Base-by-base conservation (phyloP, 1,139 yeast species). In the Geotrichum bryndzae region DNA sequence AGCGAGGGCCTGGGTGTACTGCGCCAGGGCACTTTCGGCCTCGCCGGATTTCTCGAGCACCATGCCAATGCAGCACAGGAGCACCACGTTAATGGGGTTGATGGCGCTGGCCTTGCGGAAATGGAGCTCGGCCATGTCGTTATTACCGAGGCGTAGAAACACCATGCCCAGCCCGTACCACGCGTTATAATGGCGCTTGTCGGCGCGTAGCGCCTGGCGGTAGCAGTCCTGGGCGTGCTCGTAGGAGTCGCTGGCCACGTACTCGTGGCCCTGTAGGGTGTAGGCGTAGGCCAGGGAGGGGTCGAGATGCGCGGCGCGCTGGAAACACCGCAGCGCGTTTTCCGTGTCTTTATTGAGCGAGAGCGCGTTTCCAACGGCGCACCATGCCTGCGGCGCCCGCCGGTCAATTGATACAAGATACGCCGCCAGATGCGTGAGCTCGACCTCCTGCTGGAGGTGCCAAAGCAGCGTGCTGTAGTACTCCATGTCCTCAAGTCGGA, bases 141-240 rank as follows among this genome's bases (percentile, higher is more conserved):
- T 85, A 69, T 90, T 92, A 2, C 97, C 98, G 60, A 91, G 77
- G 69, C 91, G 89, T 73, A 91, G 82, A 73, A 88, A 89, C 51
- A 92, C 96, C 96, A 91, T 91, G 7, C 99, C 99, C 63, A 95
- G 83, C 27, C 99, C 99, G 70, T 94, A 95, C 70, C 94, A 85
- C 0, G 99, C 98, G 75, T 94, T 94, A 74, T 92, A 94, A 73
- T 91, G 97, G 63, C 94, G 81, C 57, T 87, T 81, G 70, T 94
- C 96, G 54, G 86, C 81, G 22, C 88, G 77, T 55, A 94, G 80
- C 10, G 97, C 95, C 65, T 82, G 79, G 51, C 97, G 77, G 79
- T 91, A 95, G 66, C 90, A 84, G 64, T 87, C 90, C 66, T 89
- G 82, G 0, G 99, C 98, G 74, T 86, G 84, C 71, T 92, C 97